Conservation (phyloP, 169 alveolate species). For the Plasmodium inui region DNA sequence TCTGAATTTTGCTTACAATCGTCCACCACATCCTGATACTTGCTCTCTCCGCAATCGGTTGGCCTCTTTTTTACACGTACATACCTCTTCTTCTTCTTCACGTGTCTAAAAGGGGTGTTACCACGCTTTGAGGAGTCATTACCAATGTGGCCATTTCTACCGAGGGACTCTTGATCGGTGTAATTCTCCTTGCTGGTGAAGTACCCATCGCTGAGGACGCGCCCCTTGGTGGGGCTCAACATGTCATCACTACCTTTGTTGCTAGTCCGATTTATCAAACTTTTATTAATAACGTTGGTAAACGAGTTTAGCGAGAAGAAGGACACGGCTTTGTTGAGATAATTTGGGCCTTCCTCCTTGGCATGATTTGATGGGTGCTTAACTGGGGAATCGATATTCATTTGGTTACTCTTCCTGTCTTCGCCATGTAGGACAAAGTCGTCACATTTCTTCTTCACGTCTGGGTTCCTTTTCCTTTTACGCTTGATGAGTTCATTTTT, state of each 20-base stretch:
- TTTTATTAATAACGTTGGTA: conserved; percentile 15
- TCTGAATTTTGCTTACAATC: background rate
- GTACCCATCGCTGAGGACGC: conserved; percentile 50
- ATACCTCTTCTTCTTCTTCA: conserved; percentile 11
- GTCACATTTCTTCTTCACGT: background rate
- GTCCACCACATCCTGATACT: conserved; percentile 33
- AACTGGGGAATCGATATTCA: background rate
- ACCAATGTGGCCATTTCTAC: background rate
- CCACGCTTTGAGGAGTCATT: background rate
- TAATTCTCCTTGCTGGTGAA: conserved; percentile 36
- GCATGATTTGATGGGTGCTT: background rate
- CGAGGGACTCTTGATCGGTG: background rate
- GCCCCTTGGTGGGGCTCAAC: background rate
- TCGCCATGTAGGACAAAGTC: background rate
- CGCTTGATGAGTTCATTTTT: conserved; percentile 40
- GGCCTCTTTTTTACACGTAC: background rate
- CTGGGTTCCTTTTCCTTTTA: background rate
- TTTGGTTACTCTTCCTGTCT: background rate
- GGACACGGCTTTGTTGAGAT: conserved; percentile 45
- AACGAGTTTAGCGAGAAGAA: conserved; percentile 49
- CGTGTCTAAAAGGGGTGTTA: background rate
- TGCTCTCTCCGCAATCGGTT: background rate
- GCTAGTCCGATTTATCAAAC: background rate
- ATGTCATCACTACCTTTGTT: background rate
- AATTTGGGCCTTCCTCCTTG: background rate